Evolutionary conservation across 345 rosid species (phyloP).

Genomic region (Aurinia saxatilis): DNA sequence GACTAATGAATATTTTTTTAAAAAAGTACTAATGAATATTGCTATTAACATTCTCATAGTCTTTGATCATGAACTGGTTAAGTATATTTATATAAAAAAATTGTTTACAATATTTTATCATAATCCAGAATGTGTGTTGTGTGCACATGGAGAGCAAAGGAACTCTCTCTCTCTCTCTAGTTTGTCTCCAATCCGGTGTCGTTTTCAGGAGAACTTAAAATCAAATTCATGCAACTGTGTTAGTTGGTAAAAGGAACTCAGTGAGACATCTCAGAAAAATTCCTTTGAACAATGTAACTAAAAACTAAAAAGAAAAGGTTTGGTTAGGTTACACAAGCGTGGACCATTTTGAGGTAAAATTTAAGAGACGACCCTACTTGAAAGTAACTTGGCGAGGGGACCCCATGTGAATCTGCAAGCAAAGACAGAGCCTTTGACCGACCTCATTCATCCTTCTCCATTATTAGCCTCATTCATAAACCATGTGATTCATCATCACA

Average conservation of each 20-base stretch:
- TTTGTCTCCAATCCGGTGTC: not conserved
- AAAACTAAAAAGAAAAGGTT: not conserved
- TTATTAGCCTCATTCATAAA: constrained; percentile 13
- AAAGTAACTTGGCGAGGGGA: constrained; percentile 24
- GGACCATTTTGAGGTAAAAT: constrained; percentile 17
- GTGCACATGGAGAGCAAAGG: not conserved
- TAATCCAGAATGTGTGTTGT: not conserved
- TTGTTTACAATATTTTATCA: not conserved
- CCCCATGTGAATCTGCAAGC: constrained; percentile 33
- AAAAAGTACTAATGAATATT: not conserved
- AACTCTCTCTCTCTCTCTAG: not conserved
- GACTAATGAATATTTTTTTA: not conserved
- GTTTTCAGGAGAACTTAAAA: constrained; percentile 6
- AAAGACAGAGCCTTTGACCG: constrained; percentile 27
- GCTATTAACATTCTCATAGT: not conserved
- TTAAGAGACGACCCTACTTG: constrained; percentile 26
- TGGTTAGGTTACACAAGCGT: not conserved
- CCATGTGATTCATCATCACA: constrained; percentile 23
- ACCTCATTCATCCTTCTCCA: constrained; percentile 20
- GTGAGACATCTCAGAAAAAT: constrained; percentile 6
- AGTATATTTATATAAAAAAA: not conserved
- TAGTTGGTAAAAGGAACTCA: constrained; percentile 15
- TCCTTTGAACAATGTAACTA: not conserved
- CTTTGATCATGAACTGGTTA: not conserved
- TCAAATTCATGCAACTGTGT: not conserved